Base-by-base conservation (phyloP, 176 grass and related monocot genomes). In the Oryza punctata region DNA sequence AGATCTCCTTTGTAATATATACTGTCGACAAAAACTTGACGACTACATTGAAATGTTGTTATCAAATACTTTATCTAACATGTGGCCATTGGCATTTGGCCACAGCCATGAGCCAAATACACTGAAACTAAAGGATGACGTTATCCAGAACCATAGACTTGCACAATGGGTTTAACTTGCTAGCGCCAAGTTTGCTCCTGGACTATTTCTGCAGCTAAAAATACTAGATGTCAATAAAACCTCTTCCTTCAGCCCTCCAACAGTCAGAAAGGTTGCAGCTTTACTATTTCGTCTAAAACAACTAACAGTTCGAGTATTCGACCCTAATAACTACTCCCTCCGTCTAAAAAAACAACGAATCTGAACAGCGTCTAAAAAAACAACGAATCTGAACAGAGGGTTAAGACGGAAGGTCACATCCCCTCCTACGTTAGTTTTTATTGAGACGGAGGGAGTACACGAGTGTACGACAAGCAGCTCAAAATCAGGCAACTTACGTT, bases 401-500 rank as follows among this genome's bases (percentile, higher is more conserved):
- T n/a, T n/a, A n/a, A n/a, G n/a, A n/a, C n/a, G n/a, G n/a, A n/a
- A n/a, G n/a, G n/a, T n/a, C n/a, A n/a, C n/a, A n/a, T n/a, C n/a
- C n/a, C n/a, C n/a, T n/a, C n/a, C n/a, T n/a, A n/a, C n/a, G n/a
- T n/a, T n/a, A n/a, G n/a, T n/a, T n/a, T n/a, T n/a, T n/a, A n/a
- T n/a, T n/a, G n/a, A n/a, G n/a, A n/a, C n/a, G n/a, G n/a, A n/a
- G n/a, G n/a, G n/a, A n/a, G n/a, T n/a, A n/a, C n/a, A n/a, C n/a
- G n/a, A n/a, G 37, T 38, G 7, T 38, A 38, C 7, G 6, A 38
- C 37, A 38, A 41, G 19, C 49, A 61, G 6, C 26, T 25, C 16
- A 63, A 46, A 4, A 25, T 35, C 18, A 37, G 14, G 67, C 60
- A 10, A 13, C 78, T 89, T 94, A 98, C 96, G 76, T 99, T 99